Percentiles rank a stretch among this genome's conserved stretches.
phyloP scores from a whole-genome alignment of 768 basidiomycete genomes.

The Cystofilobasidium capitatum region DNA sequence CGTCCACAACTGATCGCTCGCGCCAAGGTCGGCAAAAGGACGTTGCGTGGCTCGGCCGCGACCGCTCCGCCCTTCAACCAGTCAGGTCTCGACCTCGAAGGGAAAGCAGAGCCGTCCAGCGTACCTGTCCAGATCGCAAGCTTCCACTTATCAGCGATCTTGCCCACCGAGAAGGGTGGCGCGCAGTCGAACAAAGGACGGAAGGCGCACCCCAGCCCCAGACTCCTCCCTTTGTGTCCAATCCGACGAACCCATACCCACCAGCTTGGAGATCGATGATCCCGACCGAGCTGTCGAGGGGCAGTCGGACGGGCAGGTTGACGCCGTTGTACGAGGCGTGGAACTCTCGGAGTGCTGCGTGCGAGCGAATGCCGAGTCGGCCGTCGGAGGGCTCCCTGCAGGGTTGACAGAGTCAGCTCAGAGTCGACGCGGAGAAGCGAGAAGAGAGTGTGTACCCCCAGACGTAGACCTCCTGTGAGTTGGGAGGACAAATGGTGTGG shows the following conservation, averaged over 20 bases:
- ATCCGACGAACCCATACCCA: slow-evolving; percentile 19
- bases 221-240: slow-evolving; percentile 10
- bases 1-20: slow-evolving; percentile 8
- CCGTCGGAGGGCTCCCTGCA: slow-evolving; percentile 10
- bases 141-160: not conserved
- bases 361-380: slow-evolving; percentile 15
- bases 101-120: slow-evolving; percentile 10
- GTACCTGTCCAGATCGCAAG: slow-evolving; percentile 6
- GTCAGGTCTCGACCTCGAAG: not conserved
- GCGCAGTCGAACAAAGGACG: too few species aligned
- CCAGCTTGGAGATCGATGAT: slow-evolving; percentile 20
- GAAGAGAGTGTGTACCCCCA: slow-evolving; percentile 8
- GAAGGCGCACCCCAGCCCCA: slow-evolving; percentile 20
- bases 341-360: slow-evolving; percentile 3
- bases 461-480: slow-evolving; percentile 4
- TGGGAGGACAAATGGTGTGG: not conserved
- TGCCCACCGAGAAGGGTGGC: not conserved
- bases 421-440: not conserved
- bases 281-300: slow-evolving; percentile 3
- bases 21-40: not conserved
- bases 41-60: not conserved
- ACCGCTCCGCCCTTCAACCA: slow-evolving; percentile 12
- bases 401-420: not conserved
- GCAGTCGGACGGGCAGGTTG: slow-evolving; percentile 15
- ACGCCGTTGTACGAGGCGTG: slow-evolving; percentile 16